Base-by-base conservation (phyloP, 352 stramenopile genomes). In the Globisporangium canariense region DNA sequence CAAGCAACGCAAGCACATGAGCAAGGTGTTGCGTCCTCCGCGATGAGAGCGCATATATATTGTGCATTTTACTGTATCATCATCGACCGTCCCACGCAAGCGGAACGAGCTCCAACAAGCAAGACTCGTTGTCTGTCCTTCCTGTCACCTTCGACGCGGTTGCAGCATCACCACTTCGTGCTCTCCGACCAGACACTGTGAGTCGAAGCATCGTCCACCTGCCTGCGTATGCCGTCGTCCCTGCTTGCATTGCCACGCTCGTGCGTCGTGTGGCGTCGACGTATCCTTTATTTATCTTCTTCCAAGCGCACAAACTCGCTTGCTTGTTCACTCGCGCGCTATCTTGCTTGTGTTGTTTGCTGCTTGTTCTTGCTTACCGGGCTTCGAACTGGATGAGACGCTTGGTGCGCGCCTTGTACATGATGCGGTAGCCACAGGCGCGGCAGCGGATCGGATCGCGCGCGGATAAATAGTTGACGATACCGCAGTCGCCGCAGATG, bases 351-450 rank as follows among this genome's bases (percentile, higher is more conserved):
- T n/a, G 28, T 57, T 16, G 7, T 47, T 34, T 67, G 43, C 18
- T 46, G 36, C 22, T 60, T 22, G 3, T 9, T 38, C n/a, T 43
- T 47, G 64, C 71, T 81, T 91, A 97, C 67, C 89, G 80, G 22
- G 89, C 89, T 66, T 97, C 89, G 60, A 96, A 96, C 82, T 97
- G 89, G 71, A 96, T 96, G 59, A 97, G 76, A 32, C 96, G 89
- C 82, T 98, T 98, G 34, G 96, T 99, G 65, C 96, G 88, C 22
- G 90, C 94, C 83, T 99, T 99, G 89, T 99, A 99, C 74, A 99
- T 94, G 83, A 99, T 98, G 64, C 96, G 90, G 82, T 98, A 98
- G 58, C 95, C 95, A 73, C 96, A 99, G 52, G 97, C 92, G 63
- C 94, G 91, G 79, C 96, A 99, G 61, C 94, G 90, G 62, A 99